These are phyloP conservation scores for Jatropha multifida DNA, from an alignment of 441 rosid species.

Conservation along the genomic window DNA sequence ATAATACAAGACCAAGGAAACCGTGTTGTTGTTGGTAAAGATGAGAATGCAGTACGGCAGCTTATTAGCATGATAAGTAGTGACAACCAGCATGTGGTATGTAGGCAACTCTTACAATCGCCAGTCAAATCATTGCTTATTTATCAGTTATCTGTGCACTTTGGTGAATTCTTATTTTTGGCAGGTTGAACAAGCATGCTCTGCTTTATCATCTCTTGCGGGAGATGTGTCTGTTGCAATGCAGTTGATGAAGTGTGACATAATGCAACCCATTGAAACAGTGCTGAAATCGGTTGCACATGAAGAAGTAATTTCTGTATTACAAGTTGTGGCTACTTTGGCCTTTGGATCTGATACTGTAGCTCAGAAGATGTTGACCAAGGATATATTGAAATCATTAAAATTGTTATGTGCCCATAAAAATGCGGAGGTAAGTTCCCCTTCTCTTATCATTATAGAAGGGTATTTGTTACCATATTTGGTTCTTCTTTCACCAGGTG, in stretches of 20 bases:
- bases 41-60: slow-evolving; percentile 98
- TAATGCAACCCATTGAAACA: slow-evolving; percentile 89
- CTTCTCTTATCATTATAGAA: slow-evolving; percentile 1
- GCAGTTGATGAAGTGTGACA: slow-evolving; percentile 96
- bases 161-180: slow-evolving; percentile 31
- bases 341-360: slow-evolving; percentile 86
- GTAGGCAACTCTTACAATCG: slow-evolving; percentile 30
- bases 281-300: slow-evolving; percentile 69
- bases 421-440: slow-evolving; percentile 67
- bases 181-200: slow-evolving; percentile 98
- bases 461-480: slow-evolving; percentile 21
- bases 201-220: slow-evolving; percentile 88
- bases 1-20: slow-evolving; percentile 96
- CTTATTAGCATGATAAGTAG: slow-evolving; percentile 99
- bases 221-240: slow-evolving; percentile 86
- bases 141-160: slow-evolving; percentile 25
- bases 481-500: slow-evolving; percentile 51
- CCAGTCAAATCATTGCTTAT: neutral
- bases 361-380: slow-evolving; percentile 86
- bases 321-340: slow-evolving; percentile 84
- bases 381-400: slow-evolving; percentile 74
- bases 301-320: slow-evolving; percentile 83
- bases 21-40: slow-evolving; percentile 84
- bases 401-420: slow-evolving; percentile 78
- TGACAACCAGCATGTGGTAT: slow-evolving; percentile 89